These are phyloP conservation scores for Umbellularia californica DNA, from an alignment of 164 flowering plant species.

Conservation along the genomic window DNA sequence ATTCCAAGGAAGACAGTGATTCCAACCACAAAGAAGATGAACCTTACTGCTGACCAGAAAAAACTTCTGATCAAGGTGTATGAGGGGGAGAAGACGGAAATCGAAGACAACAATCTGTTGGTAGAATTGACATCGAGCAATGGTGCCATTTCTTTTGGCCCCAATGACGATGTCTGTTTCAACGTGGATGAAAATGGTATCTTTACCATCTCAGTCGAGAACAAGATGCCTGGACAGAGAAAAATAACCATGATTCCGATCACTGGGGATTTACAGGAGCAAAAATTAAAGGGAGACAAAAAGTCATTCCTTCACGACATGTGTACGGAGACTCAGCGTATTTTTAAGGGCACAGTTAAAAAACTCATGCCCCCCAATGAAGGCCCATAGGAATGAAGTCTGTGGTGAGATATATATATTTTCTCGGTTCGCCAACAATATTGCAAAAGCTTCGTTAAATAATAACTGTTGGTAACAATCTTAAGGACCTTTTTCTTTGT, in stretches of 20 bases:
- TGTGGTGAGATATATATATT: no score
- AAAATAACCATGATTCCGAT: background rate
- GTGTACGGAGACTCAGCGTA: no score
- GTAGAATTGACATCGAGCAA: constrained; percentile 33
- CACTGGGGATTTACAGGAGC: no score
- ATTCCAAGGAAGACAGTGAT: constrained; percentile 54
- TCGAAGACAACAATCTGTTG: constrained; percentile 49
- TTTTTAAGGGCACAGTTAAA: no score
- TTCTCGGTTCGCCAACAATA: no score
- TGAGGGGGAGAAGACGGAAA: constrained; percentile 57
- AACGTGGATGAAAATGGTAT: constrained; percentile 54
- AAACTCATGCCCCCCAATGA: no score
- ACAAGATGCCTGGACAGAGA: constrained; percentile 51
- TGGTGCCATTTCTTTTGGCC: constrained; percentile 19
- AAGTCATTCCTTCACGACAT: no score
- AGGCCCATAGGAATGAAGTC: no score
- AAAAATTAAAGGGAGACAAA: no score
- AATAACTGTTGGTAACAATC: no score
- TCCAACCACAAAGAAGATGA: constrained; percentile 45
- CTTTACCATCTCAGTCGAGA: constrained; percentile 55
- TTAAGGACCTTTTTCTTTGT: no score
- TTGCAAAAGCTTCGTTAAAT: no score
- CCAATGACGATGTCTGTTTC: constrained; percentile 44
- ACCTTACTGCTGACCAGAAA: constrained; percentile 45
- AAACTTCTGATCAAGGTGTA: constrained; percentile 47